These are phyloP conservation scores for Staphylotrichum longicolle DNA, from an alignment of 495 filamentous ascomycete genomes.

Conservation along the genomic window DNA sequence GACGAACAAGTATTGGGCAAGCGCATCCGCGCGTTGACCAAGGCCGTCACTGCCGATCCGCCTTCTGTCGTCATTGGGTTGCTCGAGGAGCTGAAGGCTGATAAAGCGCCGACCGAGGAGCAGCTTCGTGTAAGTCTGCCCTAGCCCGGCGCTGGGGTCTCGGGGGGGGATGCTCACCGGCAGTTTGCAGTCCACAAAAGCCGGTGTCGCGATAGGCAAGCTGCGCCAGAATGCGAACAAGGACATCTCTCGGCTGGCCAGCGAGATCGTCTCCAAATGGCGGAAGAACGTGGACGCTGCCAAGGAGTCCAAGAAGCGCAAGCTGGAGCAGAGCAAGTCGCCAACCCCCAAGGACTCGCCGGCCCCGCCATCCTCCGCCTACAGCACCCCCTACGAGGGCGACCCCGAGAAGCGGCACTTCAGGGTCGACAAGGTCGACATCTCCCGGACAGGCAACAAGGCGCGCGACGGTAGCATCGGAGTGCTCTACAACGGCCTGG, in stretches of 20 bases:
- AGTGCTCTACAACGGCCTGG: constrained; percentile 85
- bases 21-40: constrained; percentile 69
- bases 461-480: constrained; percentile 78
- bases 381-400: constrained; percentile 62
- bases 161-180: background rate
- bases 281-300: constrained; percentile 70
- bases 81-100: constrained; percentile 72
- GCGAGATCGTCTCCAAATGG: constrained; percentile 86
- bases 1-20: constrained; percentile 76
- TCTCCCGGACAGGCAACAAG: constrained; percentile 63
- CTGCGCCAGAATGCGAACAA: constrained; percentile 71
- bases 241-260: constrained; percentile 69
- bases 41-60: constrained; percentile 70
- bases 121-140: constrained; percentile 61
- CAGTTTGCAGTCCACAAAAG: constrained; percentile 68
- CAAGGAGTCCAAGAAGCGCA: constrained; percentile 57
- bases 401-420: constrained; percentile 74
- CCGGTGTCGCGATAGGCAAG: constrained; percentile 85
- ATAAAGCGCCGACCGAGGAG: constrained; percentile 81
- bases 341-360: constrained; percentile 44
- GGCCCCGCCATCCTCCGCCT: constrained; percentile 41
- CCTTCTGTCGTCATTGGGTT: constrained; percentile 62
- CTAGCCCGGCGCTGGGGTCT: background rate
- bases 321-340: constrained; percentile 44
- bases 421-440: constrained; percentile 75